phyloP scores from a whole-genome alignment of 1,284 basidiomycete genomes.

The Tilletia indica region DNA sequence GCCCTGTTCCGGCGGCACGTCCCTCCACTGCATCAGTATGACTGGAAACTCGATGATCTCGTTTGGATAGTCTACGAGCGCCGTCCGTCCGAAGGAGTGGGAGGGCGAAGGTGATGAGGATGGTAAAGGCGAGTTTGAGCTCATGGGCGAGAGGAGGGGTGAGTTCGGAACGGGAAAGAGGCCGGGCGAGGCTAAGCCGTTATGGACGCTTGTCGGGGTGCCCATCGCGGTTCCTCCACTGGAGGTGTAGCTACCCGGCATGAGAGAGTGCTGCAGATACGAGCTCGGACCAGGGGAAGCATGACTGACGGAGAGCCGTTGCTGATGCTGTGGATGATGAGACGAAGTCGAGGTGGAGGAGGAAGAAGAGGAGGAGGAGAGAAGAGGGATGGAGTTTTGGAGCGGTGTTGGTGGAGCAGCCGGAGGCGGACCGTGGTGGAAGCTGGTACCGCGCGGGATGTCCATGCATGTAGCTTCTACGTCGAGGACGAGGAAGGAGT shows the following conservation, averaged over 20 bases:
- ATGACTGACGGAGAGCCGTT: background rate
- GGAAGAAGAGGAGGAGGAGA: background rate
- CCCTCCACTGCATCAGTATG: slow-evolving; percentile 74
- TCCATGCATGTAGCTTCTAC: slow-evolving; percentile 81
- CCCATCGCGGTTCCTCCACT: slow-evolving; percentile 24
- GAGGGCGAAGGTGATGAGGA: background rate
- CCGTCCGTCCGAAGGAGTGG: background rate
- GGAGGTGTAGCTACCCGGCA: background rate
- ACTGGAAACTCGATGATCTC: slow-evolving; percentile 86
- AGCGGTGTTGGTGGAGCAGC: too few relatives aligned
- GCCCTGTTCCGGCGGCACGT: slow-evolving; percentile 25
- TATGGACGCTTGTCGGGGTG: background rate
- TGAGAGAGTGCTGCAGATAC: background rate
- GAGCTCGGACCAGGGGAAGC: background rate
- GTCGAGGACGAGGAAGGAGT: slow-evolving; percentile 65
- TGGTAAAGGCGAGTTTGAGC: background rate
- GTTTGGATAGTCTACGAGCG: slow-evolving; percentile 70
- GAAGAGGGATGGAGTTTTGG: too few relatives aligned
- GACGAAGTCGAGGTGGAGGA: background rate
- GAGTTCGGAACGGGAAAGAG: background rate
- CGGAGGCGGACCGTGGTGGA: background rate
- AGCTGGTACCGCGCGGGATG: slow-evolving; percentile 8
- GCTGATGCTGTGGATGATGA: background rate
- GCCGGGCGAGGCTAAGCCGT: background rate
- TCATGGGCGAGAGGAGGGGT: slow-evolving; percentile 12